Base-by-base conservation (phyloP, 129 eudicot species). In the Kitagawia praeruptora region DNA sequence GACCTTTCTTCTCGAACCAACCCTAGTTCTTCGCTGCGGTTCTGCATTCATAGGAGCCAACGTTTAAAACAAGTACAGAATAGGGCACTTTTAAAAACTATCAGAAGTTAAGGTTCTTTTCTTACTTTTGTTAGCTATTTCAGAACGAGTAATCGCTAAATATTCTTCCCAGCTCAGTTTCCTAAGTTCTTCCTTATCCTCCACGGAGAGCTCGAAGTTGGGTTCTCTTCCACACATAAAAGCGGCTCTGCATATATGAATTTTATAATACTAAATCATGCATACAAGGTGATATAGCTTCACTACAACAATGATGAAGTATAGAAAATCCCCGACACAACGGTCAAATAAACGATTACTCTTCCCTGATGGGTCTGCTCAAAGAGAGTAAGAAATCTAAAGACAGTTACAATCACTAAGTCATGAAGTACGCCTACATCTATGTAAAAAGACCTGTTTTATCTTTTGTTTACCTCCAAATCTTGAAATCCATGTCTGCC, bases 221-320 rank as follows among this genome's bases (percentile, higher is more conserved):
- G 97, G 93, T 74, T 92, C 98, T 86, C 98, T 88, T 54, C 98
- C 97, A 78, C 98, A 90, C 94, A 90, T 88, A 79, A 88, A 92
- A 75, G 98, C 98, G 72, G 98, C 98, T 86, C 98, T 95, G 88
- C 86, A 78, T 45, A 53, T 66, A 63, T 8, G 13, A 21, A 4
- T 16, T 16, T 16, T 4, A 16, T 16, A 18, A 8, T 56, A 56
- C 21, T 21, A 56, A 56, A 56, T 21, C 27, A 56, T 56, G 28
- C 64, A 56, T 56, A 56, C 28, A 54, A 54, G 27, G 64, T 21
- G 64, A 18, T 6, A 54, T 0, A 54, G 27, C 3, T 54, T 54
- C 64, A 1, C 28, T 54, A 54, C 12, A 21, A 5, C 23, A 49
- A 15, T 49, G 18, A 49, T 15, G 11, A 54, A 54, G 5, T 54